Conservation (phyloP, 495 filamentous ascomycete genomes). For the Cercophora newfieldiana region DNA sequence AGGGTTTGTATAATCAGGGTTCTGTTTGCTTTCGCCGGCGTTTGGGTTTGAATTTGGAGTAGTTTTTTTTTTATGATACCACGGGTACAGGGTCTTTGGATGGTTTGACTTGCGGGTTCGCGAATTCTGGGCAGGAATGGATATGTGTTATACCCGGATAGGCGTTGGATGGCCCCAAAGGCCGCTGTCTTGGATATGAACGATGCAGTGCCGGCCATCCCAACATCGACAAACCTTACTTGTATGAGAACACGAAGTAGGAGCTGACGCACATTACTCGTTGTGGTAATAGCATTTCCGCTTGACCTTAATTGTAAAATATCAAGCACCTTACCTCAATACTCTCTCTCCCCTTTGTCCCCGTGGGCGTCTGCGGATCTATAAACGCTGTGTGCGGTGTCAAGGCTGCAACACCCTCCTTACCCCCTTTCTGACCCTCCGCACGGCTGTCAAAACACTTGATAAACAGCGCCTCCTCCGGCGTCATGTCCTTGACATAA, state of each 20-base stretch:
- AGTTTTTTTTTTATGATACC: neutral
- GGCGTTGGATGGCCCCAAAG: too few relatives aligned
- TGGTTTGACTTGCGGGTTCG: neutral
- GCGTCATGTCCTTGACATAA: constrained; percentile 79
- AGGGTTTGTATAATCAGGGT: neutral
- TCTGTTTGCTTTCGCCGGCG: neutral
- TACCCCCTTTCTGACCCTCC: constrained; percentile 48
- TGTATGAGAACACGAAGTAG: too few relatives aligned
- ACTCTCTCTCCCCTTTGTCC: constrained; percentile 68
- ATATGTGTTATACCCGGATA: too few relatives aligned
- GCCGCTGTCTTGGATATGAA: too few relatives aligned
- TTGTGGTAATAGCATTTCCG: neutral
- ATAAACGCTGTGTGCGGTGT: constrained; percentile 84
- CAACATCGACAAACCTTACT: too few relatives aligned
- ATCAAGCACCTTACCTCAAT: constrained; percentile 87
- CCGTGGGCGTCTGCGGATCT: constrained; percentile 65
- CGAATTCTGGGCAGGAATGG: neutral
- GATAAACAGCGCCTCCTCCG: constrained; percentile 73
- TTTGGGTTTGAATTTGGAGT: neutral
- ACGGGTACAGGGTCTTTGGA: neutral
- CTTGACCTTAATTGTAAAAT: constrained; percentile 52
- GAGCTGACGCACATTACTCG: too few relatives aligned
- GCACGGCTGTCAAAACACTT: constrained; percentile 79
- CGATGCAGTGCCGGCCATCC: too few relatives aligned
- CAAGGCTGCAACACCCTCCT: constrained; percentile 54